Conservation (phyloP, 2,329 filamentous ascomycete species). For the Cryphonectria parasitica region DNA sequence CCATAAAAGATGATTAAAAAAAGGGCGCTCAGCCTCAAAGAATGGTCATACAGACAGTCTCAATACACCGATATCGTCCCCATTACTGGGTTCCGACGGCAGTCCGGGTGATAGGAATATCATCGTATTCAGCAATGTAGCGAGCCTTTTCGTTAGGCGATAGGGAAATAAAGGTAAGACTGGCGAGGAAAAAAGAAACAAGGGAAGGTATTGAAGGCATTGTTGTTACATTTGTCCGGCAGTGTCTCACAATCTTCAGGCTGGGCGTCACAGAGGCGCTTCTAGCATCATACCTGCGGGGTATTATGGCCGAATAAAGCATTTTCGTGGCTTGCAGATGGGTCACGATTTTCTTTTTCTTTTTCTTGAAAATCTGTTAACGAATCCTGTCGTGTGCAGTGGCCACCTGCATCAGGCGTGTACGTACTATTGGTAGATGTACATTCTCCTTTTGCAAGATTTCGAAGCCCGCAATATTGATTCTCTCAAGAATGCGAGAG, state of each 20-base stretch:
- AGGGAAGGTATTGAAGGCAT: background rate
- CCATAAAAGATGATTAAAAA: too few relatives aligned
- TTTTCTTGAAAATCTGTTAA: background rate
- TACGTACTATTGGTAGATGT: background rate
- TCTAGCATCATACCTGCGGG: background rate
- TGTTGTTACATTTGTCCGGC: background rate
- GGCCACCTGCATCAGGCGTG: background rate
- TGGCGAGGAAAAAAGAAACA: background rate
- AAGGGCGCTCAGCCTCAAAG: background rate
- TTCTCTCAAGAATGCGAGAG: background rate
- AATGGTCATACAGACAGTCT: background rate
- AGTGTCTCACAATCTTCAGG: background rate
- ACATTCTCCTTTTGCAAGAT: background rate
- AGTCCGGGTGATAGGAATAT: background rate
- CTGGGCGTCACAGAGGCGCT: background rate
- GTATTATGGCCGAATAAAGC: background rate
- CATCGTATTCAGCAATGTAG: background rate
- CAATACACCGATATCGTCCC: background rate
- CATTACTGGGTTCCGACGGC: background rate
- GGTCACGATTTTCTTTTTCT: background rate
- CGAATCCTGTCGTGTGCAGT: background rate
- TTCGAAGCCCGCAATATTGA: background rate
- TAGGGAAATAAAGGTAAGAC: background rate
- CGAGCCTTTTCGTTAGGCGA: background rate
- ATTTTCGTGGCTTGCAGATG: background rate